phyloP scores from a whole-genome alignment of 441 rosid genomes.

The Aleurites moluccanus region DNA sequence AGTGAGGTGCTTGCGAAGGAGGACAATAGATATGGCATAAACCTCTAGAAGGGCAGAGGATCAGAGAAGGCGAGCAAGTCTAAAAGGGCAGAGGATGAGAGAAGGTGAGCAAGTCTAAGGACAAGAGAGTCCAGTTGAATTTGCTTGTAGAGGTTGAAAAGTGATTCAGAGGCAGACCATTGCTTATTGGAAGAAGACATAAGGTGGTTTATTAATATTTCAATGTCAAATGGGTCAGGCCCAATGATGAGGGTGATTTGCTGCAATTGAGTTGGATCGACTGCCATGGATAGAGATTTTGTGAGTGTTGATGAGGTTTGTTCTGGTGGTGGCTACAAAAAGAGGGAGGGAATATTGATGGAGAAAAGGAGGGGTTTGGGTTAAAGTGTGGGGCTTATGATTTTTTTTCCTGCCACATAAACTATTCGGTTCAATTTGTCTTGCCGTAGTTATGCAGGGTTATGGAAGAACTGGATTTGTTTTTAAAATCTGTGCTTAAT shows the following conservation, averaged over 20 bases:
- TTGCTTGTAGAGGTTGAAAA: constrained; percentile 83
- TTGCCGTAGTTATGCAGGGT: no score
- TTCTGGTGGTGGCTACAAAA: constrained; percentile 13
- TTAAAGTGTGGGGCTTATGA: background rate
- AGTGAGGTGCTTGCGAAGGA: constrained; percentile 81
- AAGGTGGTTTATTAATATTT: constrained; percentile 63
- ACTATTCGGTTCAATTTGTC: background rate
- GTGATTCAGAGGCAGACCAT: constrained; percentile 75
- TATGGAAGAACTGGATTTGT: no score
- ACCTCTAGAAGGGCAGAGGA: constrained; percentile 56
- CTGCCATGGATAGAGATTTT: background rate
- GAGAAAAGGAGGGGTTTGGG: constrained; percentile 6
- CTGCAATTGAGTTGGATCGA: constrained; percentile 33
- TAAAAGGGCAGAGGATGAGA: no score
- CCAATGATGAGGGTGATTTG: constrained; percentile 75
- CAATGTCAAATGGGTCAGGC: constrained; percentile 70
- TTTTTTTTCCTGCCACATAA: background rate
- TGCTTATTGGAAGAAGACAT: constrained; percentile 90
- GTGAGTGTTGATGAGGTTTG: background rate
- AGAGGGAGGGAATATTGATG: constrained; percentile 17
- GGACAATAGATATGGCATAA: constrained; percentile 85
- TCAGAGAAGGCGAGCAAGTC: constrained; percentile 75
- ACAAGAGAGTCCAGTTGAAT: constrained; percentile 69
- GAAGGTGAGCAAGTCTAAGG: no score
- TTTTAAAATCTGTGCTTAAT: no score